Conservation (phyloP, 2,329 filamentous ascomycete genomes). For the Sporothrix euskadiensis region DNA sequence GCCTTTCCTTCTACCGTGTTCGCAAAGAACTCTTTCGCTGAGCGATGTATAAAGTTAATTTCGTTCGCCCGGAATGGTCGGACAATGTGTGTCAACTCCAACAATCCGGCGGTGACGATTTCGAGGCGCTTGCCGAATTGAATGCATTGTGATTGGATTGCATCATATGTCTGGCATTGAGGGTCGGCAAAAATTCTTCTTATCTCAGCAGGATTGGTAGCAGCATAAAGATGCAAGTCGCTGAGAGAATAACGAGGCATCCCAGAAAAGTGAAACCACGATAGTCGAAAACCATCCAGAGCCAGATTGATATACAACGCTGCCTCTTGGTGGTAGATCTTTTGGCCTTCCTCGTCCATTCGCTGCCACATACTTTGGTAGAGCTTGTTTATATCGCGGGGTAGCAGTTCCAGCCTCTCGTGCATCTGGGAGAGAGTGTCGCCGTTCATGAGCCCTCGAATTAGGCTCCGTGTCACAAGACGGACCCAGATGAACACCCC, state of each 20-base stretch:
- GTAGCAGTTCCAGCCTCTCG: neutral
- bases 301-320: neutral
- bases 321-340: slow-evolving; percentile 11
- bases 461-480: slow-evolving; percentile 1
- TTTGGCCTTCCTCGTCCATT: neutral
- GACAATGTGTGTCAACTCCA: neutral
- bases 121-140: slow-evolving; percentile 5
- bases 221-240: neutral
- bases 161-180: neutral
- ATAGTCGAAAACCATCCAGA: neutral
- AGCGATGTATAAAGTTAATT: neutral
- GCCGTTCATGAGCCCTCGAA: neutral
- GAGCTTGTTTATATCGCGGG: slow-evolving; percentile 7
- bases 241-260: neutral
- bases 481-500: slow-evolving; percentile 14
- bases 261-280: neutral
- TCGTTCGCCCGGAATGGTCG: neutral
- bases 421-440: neutral
- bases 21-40: neutral
- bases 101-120: neutral
- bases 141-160: too few species aligned
- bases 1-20: neutral
- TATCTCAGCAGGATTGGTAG: neutral
- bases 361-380: slow-evolving; percentile 16
- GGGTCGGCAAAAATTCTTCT: neutral